These are phyloP conservation scores for Sherardia arvensis DNA, from an alignment of 257 asterid genomes.

Conservation along the genomic window DNA sequence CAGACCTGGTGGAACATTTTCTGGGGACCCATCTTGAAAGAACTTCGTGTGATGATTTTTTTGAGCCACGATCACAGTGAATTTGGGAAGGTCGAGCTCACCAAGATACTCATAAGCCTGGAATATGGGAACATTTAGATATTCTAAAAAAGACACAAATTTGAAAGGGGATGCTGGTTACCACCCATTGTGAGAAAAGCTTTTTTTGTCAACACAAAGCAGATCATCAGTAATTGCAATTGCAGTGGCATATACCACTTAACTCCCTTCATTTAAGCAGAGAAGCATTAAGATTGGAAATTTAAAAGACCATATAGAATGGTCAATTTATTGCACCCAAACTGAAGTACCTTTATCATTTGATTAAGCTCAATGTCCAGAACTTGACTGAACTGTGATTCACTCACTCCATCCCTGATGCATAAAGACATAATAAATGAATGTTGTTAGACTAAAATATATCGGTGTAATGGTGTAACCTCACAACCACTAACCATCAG, in stretches of 20 bases:
- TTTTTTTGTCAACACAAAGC: background rate
- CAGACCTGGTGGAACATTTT: constrained; percentile 80
- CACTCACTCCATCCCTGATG: constrained; percentile 93
- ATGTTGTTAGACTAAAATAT: background rate
- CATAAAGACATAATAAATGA: background rate
- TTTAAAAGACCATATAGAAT: background rate
- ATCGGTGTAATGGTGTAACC: background rate
- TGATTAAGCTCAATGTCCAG: constrained; percentile 69
- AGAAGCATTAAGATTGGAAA: background rate
- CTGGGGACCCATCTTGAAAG: constrained; percentile 59
- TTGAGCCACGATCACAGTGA: constrained; percentile 82
- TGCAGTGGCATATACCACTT: background rate
- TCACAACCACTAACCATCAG: background rate
- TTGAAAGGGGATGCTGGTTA: background rate
- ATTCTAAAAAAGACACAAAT: background rate
- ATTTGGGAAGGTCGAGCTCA: constrained; percentile 62
- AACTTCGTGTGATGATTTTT: constrained; percentile 78
- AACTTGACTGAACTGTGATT: constrained; percentile 79
- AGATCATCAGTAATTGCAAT: background rate
- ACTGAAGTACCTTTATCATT: constrained; percentile 68
- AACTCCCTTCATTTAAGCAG: background rate
- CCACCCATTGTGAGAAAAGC: background rate
- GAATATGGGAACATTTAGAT: background rate
- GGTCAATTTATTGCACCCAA: background rate
- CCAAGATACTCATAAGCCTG: constrained; percentile 89